A percentile compares a stretch with the other conserved stretches of the same genome.
Conservation (phyloP, 768 basidiomycete species). For the Dacryopinax primogenitus region DNA sequence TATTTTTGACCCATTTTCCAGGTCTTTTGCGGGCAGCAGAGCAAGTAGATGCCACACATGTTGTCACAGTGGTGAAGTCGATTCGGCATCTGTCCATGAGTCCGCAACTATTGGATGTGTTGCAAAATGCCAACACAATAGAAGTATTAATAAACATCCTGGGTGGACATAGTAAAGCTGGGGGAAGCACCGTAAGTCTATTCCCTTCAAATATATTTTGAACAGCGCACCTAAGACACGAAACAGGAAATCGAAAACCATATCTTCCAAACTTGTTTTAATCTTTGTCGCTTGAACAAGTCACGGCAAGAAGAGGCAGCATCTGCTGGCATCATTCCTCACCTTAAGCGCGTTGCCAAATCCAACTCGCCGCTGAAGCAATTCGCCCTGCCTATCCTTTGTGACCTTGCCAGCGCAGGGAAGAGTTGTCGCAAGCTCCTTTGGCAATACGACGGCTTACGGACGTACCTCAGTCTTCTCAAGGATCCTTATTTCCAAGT, state of each 20-base stretch:
- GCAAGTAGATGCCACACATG: slow-evolving; percentile 71
- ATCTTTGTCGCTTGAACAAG: slow-evolving; percentile 89
- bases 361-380: slow-evolving; percentile 88
- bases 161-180: slow-evolving; percentile 64
- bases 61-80: slow-evolving; percentile 82
- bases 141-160: slow-evolving; percentile 79
- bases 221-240: background rate
- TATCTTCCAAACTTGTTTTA: slow-evolving; percentile 94
- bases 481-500: slow-evolving; percentile 87
- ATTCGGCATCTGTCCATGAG: slow-evolving; percentile 96
- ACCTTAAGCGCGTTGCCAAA: slow-evolving; percentile 77
- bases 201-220: slow-evolving; percentile 6
- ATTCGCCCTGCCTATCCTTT: slow-evolving; percentile 91
- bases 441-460: slow-evolving; percentile 89
- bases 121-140: slow-evolving; percentile 92
- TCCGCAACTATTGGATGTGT: slow-evolving; percentile 71
- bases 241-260: slow-evolving; percentile 89
- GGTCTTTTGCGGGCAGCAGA: slow-evolving; percentile 81
- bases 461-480: slow-evolving; percentile 62
- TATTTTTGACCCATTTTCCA: slow-evolving; percentile 24
- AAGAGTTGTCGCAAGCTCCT: slow-evolving; percentile 80
- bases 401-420: slow-evolving; percentile 88
- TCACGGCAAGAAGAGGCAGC: slow-evolving; percentile 93
- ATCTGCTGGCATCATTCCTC: slow-evolving; percentile 85
- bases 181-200: slow-evolving; percentile 60